Evolutionary conservation across 78 protist genomes (phyloP), one percentile per base, ranked within the genome.

Genomic region (Guillardia theta): DNA sequence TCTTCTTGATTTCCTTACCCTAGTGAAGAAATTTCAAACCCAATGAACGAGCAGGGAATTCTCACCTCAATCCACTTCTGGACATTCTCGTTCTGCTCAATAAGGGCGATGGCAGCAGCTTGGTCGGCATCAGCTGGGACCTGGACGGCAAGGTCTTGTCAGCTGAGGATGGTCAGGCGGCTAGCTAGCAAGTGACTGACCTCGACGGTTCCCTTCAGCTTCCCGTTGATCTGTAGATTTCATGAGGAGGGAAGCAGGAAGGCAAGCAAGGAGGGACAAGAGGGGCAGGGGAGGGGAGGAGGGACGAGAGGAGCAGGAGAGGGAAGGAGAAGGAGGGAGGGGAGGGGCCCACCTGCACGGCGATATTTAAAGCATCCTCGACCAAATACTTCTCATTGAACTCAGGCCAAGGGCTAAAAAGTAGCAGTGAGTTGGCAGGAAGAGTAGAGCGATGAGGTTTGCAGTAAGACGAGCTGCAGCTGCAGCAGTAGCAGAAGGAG

Each of bases 1-100:
- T 50, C 93, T 94, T 94, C 64, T 94, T 94, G 76, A 94, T 36
- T 50, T 58, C 95, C 88, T 88, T 94, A 30, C 93, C 95, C 83
- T 58, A 30, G 39, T n/a, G n/a, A n/a, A n/a, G n/a, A n/a, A n/a
- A n/a, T n/a, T n/a, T n/a, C n/a, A 15, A 50, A 50, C 10, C 58
- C 30, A 50, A 50, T n/a, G n/a, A n/a, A n/a, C n/a, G 15, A 50
- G 58, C 58, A 50, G 58, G 10, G 10, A 15, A 19, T 50, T 50
- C 70, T 3, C 27, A 58, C 70, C 43, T 77, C 88, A 6, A n/a
- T 36, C 48, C 44, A 77, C 88, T 77, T 77, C 41, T 10, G 24
- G 48, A 77, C 10, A 27, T 21, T 36, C 10, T 45, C 54, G 8
- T 43, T 3, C 18, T 45, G 54, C 48, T 77, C 30, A n/a, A n/a